phyloP scores from a whole-genome alignment of 805 yeast genomes.

The Candida dajiaensis region DNA sequence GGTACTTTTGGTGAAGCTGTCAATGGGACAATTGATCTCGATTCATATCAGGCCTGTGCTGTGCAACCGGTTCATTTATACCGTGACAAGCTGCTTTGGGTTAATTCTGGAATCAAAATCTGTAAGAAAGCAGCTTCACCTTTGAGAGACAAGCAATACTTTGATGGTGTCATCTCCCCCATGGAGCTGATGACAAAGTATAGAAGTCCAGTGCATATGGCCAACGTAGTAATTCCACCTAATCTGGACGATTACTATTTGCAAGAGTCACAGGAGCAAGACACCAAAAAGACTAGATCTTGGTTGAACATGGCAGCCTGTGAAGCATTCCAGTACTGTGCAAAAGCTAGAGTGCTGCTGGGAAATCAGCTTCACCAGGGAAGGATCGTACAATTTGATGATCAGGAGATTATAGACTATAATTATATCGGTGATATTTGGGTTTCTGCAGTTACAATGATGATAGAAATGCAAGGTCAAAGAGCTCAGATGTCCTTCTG shows the following conservation, averaged over 20 bases:
- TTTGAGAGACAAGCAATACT: slow-evolving; percentile 1
- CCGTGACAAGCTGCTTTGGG: slow-evolving; percentile 41
- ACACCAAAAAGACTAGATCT: neutral
- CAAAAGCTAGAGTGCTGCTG: slow-evolving; percentile 32
- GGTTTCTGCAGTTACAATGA: neutral
- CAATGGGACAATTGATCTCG: slow-evolving; percentile 1
- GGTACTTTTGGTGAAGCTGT: slow-evolving; percentile 13
- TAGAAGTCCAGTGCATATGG: slow-evolving; percentile 32
- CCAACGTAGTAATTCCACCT: slow-evolving; percentile 48
- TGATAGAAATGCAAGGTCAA: neutral
- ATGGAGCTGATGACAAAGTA: slow-evolving; percentile 19
- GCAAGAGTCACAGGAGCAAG: neutral
- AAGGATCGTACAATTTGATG: neutral
- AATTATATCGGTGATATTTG: neutral
- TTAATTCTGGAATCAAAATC: slow-evolving; percentile 49
- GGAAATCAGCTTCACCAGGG: neutral
- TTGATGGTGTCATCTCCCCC: neutral
- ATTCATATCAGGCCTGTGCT: slow-evolving; percentile 37
- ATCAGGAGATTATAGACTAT: neutral
- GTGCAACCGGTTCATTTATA: slow-evolving; percentile 54
- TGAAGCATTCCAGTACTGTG: slow-evolving; percentile 50
- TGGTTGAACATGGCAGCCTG: slow-evolving; percentile 35
- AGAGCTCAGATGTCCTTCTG: neutral
- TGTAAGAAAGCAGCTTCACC: slow-evolving; percentile 26
- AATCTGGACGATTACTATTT: slow-evolving; percentile 26